Evolutionary conservation across 2,329 filamentous ascomycete genomes (phyloP), one percentile per base, ranked within the genome.

Genomic region (Fusarium irregulare): DNA sequence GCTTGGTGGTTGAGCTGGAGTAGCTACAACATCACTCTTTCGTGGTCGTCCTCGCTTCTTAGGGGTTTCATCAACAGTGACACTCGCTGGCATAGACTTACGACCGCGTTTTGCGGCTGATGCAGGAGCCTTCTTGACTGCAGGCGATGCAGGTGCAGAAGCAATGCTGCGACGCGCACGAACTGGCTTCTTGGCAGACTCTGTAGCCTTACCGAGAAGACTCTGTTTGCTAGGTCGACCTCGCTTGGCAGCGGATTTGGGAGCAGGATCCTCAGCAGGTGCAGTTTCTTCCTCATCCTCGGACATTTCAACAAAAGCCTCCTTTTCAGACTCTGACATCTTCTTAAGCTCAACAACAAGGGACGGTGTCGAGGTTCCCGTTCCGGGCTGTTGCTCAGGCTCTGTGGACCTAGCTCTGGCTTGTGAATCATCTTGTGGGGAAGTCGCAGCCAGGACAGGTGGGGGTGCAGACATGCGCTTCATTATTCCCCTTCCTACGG

Each of bases 31-130:
- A 44, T 75, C 70, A 44, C 65, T 74, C 53, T 75, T 75, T 21
- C 65, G 68, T 7, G 73, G 73, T 70, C 73, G 58, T 18, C 73
- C 73, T 59, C 72, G 63, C 56, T 71, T 75, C 37, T 30, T 71
- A 9, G 73, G 73, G 1, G 73, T 75, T 41, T 66, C 54, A 12
- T 68, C 42, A 2, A 64, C 42, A 12, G 48, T 14, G 21, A 60
- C 34, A 14, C 54, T 57, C 18, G 73, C 73, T 10, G 70, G 73
- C 71, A 75, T 74, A 16, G 73, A 75, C 49, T 74, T 75, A 18
- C 73, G 70, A 4, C 28, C 30, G 7, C 45, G 68, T 21, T 64
- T 70, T 11, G 50, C 46, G 6, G 68, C 58, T 34, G 64, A 56
- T 25, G 53, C 18, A 7, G 64, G 59, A 32, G 54, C 56, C 16